Evolutionary conservation across 352 stramenopile genomes (phyloP).

Genomic region (Phytophthora cactorum): DNA sequence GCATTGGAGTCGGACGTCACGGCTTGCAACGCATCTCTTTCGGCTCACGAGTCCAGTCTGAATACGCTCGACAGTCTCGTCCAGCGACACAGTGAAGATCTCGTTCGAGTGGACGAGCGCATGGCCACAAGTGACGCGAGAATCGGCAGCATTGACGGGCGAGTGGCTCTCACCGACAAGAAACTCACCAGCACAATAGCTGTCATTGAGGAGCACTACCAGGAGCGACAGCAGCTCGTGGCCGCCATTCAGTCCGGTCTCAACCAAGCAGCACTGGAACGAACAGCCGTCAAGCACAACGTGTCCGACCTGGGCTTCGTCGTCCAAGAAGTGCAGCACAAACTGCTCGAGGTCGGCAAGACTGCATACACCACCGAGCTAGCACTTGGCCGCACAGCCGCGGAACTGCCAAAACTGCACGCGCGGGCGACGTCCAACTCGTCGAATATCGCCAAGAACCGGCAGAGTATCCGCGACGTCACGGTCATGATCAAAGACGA

Average conservation of each 20-base stretch:
- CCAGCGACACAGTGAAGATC: slow-evolving; percentile 41
- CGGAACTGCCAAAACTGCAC: slow-evolving; percentile 64
- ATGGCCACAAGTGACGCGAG: slow-evolving; percentile 38
- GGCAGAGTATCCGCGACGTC: slow-evolving; percentile 47
- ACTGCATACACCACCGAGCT: slow-evolving; percentile 48
- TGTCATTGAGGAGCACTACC: slow-evolving; percentile 50
- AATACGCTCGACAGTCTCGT: slow-evolving; percentile 32
- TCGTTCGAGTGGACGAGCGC: slow-evolving; percentile 39
- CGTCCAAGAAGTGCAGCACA: slow-evolving; percentile 58
- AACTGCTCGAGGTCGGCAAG: slow-evolving; percentile 52
- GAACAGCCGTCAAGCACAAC: slow-evolving; percentile 45
- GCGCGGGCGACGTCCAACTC: slow-evolving; percentile 43
- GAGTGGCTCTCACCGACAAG: slow-evolving; percentile 54
- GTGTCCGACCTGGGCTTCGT: slow-evolving; percentile 42
- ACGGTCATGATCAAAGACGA: slow-evolving; percentile 42
- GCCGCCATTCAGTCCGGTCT: slow-evolving; percentile 27
- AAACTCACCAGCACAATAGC: slow-evolving; percentile 38
- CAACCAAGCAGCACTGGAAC: slow-evolving; percentile 47
- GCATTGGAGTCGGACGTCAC: slow-evolving; percentile 38
- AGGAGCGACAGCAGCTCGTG: slow-evolving; percentile 47
- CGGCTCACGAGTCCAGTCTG: slow-evolving; percentile 44
- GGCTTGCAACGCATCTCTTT: slow-evolving; percentile 32
- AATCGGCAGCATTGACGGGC: slow-evolving; percentile 45
- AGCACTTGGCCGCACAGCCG: slow-evolving; percentile 43
- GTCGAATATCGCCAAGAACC: slow-evolving; percentile 52